Base-by-base conservation (phyloP, 257 asterid genomes). In the Galeopsis tetrahit region DNA sequence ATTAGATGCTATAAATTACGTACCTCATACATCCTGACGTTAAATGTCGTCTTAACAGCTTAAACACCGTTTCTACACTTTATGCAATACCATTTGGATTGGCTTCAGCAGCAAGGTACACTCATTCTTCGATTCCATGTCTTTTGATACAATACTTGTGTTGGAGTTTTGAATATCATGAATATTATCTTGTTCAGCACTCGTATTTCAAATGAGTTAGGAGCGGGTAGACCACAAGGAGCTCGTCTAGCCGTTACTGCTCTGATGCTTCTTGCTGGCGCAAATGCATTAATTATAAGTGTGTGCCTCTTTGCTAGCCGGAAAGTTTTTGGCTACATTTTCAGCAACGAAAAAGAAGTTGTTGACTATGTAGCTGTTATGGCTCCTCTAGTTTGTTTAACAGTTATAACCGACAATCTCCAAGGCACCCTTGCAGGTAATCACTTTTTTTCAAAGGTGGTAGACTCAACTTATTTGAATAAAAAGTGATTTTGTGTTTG, bases 331-430 rank as follows among this genome's bases (percentile, higher is more conserved):
- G 98, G 97, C 17, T 88, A 88, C 78, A 34, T 85, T 55, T 93
- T 87, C 84, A 93, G 97, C 89, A 85, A 79, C 6, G 97, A 93
- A 75, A 82, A 75, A 67, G 97, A 88, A 78, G 96, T 93, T 1
- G 90, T 90, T 58, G 86, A 83, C 71, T 90, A 89, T 17, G 97
- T 93, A 7, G 77, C 88, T 0, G 53, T 28, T 6, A 78, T 92
- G 86, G 87, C 97, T 76, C 96, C 96, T 28, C 91, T 92, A 33
- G 74, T 92, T 44, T 87, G 97, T 70, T 34, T 88, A 35, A 82
- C 98, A 0, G 79, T 85, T 43, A 53, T 85, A 49, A 52, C 82
- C 8, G 98, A 90, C 81, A 77, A 85, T 57, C 2, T 88, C 69
- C 98, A 90, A 78, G 96, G 96, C 48, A 17, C 77, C 60, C 87